A percentile compares a stretch with the other conserved stretches of the same genome.
phyloP scores from a whole-genome alignment of 371 early-diverging fungal genomes.

The Mucor circinelloides region DNA sequence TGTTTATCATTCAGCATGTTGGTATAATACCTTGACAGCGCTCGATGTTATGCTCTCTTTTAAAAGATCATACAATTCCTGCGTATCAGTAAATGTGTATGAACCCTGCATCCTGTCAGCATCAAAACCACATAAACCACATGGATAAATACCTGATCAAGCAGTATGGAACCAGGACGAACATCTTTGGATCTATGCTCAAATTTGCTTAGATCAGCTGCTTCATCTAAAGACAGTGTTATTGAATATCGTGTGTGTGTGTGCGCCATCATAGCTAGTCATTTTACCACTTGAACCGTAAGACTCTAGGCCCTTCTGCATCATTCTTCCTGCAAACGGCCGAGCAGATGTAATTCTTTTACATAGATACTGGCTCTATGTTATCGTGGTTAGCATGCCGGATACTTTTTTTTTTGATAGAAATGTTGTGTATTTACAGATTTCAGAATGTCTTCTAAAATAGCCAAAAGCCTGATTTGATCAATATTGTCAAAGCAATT shows the following conservation, averaged over 20 bases:
- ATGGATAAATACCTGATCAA: slow-evolving; percentile 13
- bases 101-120: neutral
- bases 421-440: neutral
- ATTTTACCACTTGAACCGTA: neutral
- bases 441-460: slow-evolving; percentile 45
- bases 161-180: neutral
- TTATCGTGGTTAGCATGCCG: neutral
- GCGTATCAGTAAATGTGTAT: neutral
- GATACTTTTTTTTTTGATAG: neutral
- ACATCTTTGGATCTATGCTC: neutral
- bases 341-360: neutral
- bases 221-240: neutral
- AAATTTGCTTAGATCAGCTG: neutral
- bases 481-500: slow-evolving; percentile 82
- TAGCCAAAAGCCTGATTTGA: slow-evolving; percentile 62
- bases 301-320: neutral
- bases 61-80: neutral
- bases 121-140: neutral
- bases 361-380: neutral
- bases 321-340: neutral
- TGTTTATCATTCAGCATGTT: neutral
- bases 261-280: neutral
- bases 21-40: slow-evolving; percentile 63
- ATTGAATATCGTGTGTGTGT: neutral
- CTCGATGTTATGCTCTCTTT: slow-evolving; percentile 52